Conservation (phyloP, 805 yeast genomes). For the Zygoascus flipseniorum region DNA sequence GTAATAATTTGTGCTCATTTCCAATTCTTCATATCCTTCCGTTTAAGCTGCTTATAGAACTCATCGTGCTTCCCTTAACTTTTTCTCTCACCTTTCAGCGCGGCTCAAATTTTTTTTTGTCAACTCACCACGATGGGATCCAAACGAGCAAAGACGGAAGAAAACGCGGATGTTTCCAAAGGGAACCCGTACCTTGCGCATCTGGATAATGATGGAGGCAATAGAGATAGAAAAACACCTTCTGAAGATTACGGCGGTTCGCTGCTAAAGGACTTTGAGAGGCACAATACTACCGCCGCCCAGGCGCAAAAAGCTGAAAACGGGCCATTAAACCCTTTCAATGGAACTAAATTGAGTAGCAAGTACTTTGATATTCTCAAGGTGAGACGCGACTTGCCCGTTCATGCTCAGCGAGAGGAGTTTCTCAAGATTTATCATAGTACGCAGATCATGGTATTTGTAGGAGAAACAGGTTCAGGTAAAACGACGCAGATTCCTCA, state of each 20-base stretch:
- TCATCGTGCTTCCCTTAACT: too few relatives aligned
- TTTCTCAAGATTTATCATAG: conserved; percentile 75
- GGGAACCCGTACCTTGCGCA: conserved; percentile 28
- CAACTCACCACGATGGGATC: neutral
- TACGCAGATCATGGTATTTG: conserved; percentile 93
- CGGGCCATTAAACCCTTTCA: conserved; percentile 67
- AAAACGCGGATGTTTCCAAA: conserved; percentile 2
- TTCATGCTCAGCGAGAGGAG: conserved; percentile 86
- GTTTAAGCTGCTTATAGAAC: too few relatives aligned
- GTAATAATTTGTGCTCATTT: too few relatives aligned
- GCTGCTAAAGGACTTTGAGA: conserved; percentile 7
- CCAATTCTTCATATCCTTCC: too few relatives aligned
- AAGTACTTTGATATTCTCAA: conserved; percentile 72
- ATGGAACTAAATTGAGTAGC: conserved; percentile 51
- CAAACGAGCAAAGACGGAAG: conserved; percentile 10
- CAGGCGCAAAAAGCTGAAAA: conserved; percentile 30
- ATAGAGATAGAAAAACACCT: conserved; percentile 1
- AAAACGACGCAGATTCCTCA: conserved; percentile 98
- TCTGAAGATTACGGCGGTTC: neutral
- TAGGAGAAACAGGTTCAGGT: conserved; percentile 99
- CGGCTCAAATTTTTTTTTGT: conserved; percentile 1
- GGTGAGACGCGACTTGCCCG: conserved; percentile 81
- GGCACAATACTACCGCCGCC: conserved; percentile 28
- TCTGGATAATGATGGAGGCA: conserved; percentile 12
- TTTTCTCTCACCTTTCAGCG: neutral